A percentile compares a stretch with the other conserved stretches of the same genome.
Conservation (phyloP, 1,284 basidiomycete species). For the Trametes versicolor region DNA sequence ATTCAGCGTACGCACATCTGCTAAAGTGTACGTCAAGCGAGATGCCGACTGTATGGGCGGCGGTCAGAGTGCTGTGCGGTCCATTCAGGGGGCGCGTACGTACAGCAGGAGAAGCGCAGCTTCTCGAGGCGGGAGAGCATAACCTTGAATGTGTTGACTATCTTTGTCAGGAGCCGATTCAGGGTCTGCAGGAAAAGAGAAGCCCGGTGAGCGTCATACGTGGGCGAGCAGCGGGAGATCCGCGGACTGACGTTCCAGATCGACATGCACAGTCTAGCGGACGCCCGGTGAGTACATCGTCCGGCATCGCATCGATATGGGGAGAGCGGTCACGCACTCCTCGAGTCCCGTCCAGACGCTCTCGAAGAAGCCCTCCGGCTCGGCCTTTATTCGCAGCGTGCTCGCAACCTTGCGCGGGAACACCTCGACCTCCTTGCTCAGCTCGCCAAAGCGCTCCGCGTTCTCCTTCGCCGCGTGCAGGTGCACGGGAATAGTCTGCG, state of each 20-base stretch:
- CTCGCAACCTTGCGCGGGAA: conserved; percentile 45
- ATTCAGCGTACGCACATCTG: conserved; percentile 14
- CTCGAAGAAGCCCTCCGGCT: conserved; percentile 38
- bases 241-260: conserved; percentile 41
- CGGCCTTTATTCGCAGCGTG: conserved; percentile 39
- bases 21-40: conserved; percentile 30
- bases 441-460: conserved; percentile 39
- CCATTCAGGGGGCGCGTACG: conserved; percentile 2
- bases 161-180: conserved; percentile 32
- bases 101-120: conserved; percentile 41
- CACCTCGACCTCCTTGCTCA: conserved; percentile 42
- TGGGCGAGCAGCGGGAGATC: background rate
- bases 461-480: conserved; percentile 38
- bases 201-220: background rate
- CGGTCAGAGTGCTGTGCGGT: background rate
- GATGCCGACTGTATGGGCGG: conserved; percentile 23
- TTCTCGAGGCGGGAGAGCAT: conserved; percentile 41
- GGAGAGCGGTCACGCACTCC: conserved; percentile 32
- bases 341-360: conserved; percentile 42
- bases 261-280: conserved; percentile 41
- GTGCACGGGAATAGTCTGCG: conserved; percentile 42
- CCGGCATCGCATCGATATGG: background rate
- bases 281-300: background rate
- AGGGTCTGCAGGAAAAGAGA: conserved; percentile 17
- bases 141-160: conserved; percentile 40